Conservation (phyloP, 1,284 basidiomycete genomes). For the Tilletia indica region DNA sequence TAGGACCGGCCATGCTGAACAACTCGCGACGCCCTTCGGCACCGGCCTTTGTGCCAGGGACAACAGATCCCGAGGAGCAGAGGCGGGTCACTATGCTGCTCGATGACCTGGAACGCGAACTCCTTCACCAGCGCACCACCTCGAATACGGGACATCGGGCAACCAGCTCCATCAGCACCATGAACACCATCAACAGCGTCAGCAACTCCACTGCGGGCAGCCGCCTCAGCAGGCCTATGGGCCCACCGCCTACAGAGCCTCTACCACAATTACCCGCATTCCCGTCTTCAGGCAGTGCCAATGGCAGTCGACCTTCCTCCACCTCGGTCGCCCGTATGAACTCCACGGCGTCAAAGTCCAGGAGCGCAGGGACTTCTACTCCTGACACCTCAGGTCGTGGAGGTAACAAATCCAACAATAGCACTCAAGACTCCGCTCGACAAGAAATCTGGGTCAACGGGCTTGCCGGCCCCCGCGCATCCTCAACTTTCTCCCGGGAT, state of each 20-base stretch:
- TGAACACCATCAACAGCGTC: neutral
- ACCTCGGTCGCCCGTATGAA: neutral
- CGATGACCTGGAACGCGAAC: constrained; percentile 10
- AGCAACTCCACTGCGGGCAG: neutral
- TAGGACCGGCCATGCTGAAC: neutral
- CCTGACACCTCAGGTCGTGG: neutral
- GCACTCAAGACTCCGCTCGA: no score
- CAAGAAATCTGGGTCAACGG: constrained; percentile 6
- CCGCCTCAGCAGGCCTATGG: neutral
- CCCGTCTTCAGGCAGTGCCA: constrained; percentile 8
- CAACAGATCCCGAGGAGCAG: neutral
- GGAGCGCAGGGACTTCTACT: neutral
- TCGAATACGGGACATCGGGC: neutral
- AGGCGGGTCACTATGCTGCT: constrained; percentile 15
- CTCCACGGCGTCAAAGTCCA: neutral
- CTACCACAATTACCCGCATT: constrained; percentile 7
- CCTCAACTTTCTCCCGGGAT: constrained; percentile 7
- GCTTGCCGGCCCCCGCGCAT: constrained; percentile 6
- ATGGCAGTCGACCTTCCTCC: neutral
- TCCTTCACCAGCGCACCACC: neutral
- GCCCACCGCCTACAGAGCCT: constrained; percentile 2
- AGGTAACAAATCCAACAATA: neutral
- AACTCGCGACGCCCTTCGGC: neutral
- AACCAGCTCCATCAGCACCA: constrained; percentile 1
- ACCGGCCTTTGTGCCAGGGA: neutral